phyloP scores from a whole-genome alignment of 306 rosid species.

The Glycine tomentella region DNA sequence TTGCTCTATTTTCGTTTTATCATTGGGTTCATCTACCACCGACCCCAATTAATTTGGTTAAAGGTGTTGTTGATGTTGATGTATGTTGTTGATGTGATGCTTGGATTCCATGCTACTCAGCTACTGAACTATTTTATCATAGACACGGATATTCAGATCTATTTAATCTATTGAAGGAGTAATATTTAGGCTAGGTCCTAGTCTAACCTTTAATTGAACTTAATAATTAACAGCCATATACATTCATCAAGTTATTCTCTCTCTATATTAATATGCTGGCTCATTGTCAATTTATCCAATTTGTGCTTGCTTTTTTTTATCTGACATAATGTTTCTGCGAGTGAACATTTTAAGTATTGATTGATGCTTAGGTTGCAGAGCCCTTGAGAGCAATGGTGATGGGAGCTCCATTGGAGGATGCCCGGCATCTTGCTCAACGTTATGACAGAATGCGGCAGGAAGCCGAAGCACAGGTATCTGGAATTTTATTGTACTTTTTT shows the following conservation, averaged over 20 bases:
- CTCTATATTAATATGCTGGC: slow-evolving; percentile 29
- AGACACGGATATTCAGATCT: slow-evolving; percentile 3
- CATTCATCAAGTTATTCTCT: slow-evolving; percentile 28
- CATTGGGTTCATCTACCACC: no score
- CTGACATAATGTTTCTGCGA: slow-evolving; percentile 8
- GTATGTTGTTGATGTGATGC: not conserved
- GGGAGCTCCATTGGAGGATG: slow-evolving; percentile 97
- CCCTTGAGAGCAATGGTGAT: slow-evolving; percentile 94
- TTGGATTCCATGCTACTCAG: slow-evolving; percentile 5
- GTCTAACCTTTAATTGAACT: slow-evolving; percentile 17
- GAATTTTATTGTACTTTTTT: slow-evolving; percentile 19
- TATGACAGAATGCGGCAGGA: slow-evolving; percentile 96
- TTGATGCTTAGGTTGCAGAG: slow-evolving; percentile 78
- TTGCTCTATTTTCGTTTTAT: no score
- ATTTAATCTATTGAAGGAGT: slow-evolving; percentile 31
- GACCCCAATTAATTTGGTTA: no score
- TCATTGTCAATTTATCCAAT: slow-evolving; percentile 10
- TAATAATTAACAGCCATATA: not conserved
- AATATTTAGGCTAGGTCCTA: slow-evolving; percentile 21
- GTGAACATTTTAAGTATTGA: slow-evolving; percentile 39
- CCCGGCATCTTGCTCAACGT: slow-evolving; percentile 95
- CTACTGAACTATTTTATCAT: not conserved
- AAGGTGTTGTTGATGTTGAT: no score
- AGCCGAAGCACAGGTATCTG: slow-evolving; percentile 89
- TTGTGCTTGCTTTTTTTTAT: slow-evolving; percentile 28